Evolutionary conservation across 139 green algal genomes (phyloP), one percentile per base, ranked within the genome.

Genomic region (Tetraselmis striata): DNA sequence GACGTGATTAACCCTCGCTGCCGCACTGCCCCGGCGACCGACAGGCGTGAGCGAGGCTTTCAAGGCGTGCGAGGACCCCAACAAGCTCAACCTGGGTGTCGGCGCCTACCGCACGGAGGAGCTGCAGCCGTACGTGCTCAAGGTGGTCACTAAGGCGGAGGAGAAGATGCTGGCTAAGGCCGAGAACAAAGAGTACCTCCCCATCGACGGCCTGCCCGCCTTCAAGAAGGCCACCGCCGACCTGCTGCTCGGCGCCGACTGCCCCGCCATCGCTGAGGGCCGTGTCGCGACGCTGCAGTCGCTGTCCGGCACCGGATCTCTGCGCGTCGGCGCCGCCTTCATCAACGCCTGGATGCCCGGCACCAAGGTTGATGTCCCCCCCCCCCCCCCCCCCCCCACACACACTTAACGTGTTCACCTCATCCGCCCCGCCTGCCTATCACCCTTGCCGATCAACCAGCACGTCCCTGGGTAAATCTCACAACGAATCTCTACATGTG

Each of bases 41-140:
- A 67, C 45, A 67, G 45, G 97, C 23, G 94, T 99, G 2, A 93
- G 86, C 24, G 96, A 98, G 83, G 94, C 95, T 0, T 99, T 98
- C 90, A 94, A 93, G 81, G 82, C 81, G 0, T 92, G 94, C 86
- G 91, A 79, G 0, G 85, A 83, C 32, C 82, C 91, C 2, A 79
- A 90, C 26, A 99, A 99, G 88, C 93, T 99, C 23, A 99, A 99
- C 91, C 90, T 99, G 77, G 97, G 97, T 18, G 96, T 99, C 22
- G 96, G 95, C 0, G 95, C 95, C 0, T 99, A 99, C 86, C 84
- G 96, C 11, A 98, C 92, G 0, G 96, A 99, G 84, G 93, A 99
- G 30, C 81, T 98, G 75, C 89, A 99, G 90, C 97, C 97, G 1
- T 93, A 94, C 24, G 97, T 99, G 59, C 89, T 99, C 27, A 81